Percentiles rank a stretch among this genome's conserved stretches.
These are phyloP conservation scores for Backusella westeae DNA, from an alignment of 192 early-diverging fungal genomes.

Conservation along the genomic window DNA sequence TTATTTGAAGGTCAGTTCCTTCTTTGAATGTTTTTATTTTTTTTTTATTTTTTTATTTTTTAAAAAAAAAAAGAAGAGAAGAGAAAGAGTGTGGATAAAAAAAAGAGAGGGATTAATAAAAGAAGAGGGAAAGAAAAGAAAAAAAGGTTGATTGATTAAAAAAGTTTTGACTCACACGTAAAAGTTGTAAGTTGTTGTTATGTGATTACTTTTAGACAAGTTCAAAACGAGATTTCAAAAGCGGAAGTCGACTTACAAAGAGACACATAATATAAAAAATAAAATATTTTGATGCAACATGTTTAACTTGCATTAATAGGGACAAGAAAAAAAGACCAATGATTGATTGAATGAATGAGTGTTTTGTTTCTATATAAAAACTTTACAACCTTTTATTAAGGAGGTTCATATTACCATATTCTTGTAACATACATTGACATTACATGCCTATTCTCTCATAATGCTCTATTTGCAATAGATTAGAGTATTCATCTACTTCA, in stretches of 20 bases:
- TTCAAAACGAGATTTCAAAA: background rate
- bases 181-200: background rate
- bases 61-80: background rate
- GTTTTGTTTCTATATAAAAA: background rate
- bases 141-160: background rate
- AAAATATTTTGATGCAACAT: background rate
- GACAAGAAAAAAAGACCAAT: background rate
- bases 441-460: background rate
- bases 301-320: background rate
- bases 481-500: too few relatives aligned
- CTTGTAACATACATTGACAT: background rate
- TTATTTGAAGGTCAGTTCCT: background rate
- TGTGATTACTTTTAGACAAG: background rate
- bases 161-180: background rate
- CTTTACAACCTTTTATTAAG: background rate
- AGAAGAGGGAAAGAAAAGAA: background rate
- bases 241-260: background rate
- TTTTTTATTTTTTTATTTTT: background rate
- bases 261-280: background rate
- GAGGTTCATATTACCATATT: background rate
- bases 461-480: background rate
- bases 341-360: background rate
- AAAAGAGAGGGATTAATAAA: background rate
- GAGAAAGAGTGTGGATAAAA: background rate
- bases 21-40: background rate